Base-by-base conservation (phyloP, 2,329 filamentous ascomycete species). In the Erysiphe pulchra region DNA sequence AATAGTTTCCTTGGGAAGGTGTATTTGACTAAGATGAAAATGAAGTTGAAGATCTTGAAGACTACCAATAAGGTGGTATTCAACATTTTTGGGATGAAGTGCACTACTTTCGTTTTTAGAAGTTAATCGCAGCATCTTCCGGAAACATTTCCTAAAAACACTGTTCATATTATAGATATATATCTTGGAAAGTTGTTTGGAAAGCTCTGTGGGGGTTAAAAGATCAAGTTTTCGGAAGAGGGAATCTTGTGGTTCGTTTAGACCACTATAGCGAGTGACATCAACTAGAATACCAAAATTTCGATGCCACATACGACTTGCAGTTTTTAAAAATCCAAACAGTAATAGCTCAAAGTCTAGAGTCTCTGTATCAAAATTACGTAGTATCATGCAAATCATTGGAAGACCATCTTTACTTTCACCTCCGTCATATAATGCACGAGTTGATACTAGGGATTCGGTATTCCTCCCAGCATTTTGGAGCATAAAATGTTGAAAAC, bases 121-220 rank as follows among this genome's bases (percentile, higher is more conserved):
- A 34, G 71, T 70, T 6, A 75, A 61, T n/a, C 73, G 66, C 16
- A 80, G 60, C 18, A 79, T 63, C 20, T 74, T 69, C 5, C 76
- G 67, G 53, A 80, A 73, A 52, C 73, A 79, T 64, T 77, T 76
- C 50, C 68, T 69, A 37, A 77, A 79, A 11, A 73, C 69, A 54
- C 71, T 78, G 53, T 80, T 80, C 75, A 80, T 80, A 55, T 80
- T 80, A 59, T 80, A 80, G 14, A 80, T 65, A 51, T 80, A 80
- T 37, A 78, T 66, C 34, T 74, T 66, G 1, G 69, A 64, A 4
- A 80, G 61, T 48, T 75, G 71, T 45, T 65, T 65, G 1, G 69
- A 65, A 40, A 80, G 57, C 52, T 80, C 76, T 0, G 65, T 65
- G 0, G 76, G 75, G 3, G 71, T 74, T 2, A 80, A 64, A 11